Conservation (phyloP, 768 basidiomycete species). For the Steccherinum ochraceum region DNA sequence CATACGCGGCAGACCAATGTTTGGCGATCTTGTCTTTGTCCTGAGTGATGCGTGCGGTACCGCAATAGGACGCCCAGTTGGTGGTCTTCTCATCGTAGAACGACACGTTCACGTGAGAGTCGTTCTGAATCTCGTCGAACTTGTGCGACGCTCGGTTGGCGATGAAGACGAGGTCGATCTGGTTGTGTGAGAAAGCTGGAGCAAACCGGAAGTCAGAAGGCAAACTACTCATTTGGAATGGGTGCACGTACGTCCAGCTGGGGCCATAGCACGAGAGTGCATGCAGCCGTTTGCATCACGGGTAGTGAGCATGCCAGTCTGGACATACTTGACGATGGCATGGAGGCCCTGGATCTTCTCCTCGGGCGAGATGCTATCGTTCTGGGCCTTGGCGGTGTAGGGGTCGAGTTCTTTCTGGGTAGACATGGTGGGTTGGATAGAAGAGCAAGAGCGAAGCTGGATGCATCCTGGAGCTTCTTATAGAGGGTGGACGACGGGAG, state of each 20-base stretch:
- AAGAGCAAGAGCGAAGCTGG: not conserved
- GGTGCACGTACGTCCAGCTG: constrained; percentile 47
- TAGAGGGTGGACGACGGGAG: not conserved
- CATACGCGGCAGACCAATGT: constrained; percentile 49
- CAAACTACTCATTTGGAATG: not conserved
- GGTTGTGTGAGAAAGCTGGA: constrained; percentile 38
- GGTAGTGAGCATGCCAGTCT: constrained; percentile 75
- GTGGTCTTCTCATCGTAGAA: constrained; percentile 67
- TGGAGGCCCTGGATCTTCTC: constrained; percentile 72
- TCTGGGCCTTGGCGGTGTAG: constrained; percentile 61
- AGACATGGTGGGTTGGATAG: constrained; percentile 14
- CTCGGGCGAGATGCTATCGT: constrained; percentile 45
- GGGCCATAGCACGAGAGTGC: constrained; percentile 80
- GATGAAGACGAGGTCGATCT: constrained; percentile 59
- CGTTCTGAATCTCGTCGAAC: constrained; percentile 70
- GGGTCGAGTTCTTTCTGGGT: constrained; percentile 53
- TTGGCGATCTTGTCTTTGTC: constrained; percentile 60
- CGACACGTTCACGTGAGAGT: constrained; percentile 73
- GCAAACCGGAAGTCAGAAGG: constrained; percentile 1
- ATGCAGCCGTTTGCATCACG: constrained; percentile 59
- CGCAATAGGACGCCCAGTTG: constrained; percentile 76
- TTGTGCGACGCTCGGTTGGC: constrained; percentile 71
- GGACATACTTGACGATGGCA: constrained; percentile 53
- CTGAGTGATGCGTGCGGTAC: constrained; percentile 58
- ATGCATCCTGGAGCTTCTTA: not conserved